Conservation (phyloP, 2,329 filamentous ascomycete species). For the Phyllosticta citribraziliensis region DNA sequence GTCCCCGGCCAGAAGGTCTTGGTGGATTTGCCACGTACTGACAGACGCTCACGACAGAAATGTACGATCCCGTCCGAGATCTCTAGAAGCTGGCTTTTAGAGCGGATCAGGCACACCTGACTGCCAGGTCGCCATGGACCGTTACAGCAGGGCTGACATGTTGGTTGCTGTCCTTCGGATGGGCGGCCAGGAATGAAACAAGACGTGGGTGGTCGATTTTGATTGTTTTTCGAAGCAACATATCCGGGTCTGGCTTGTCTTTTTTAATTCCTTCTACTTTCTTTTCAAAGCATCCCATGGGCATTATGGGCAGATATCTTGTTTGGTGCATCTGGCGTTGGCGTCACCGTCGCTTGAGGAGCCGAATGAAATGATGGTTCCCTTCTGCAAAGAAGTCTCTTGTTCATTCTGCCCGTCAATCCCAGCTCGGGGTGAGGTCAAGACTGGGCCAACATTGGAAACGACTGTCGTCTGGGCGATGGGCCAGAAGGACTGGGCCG, state of each 20-base stretch:
- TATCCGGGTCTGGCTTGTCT: not conserved
- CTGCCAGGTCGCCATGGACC: not conserved
- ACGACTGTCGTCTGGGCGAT: not conserved
- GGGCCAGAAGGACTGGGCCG: not conserved
- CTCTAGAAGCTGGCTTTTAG: not conserved
- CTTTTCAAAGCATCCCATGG: not conserved
- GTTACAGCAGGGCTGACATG: not conserved
- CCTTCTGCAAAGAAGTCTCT: not conserved
- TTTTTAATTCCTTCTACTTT: not conserved
- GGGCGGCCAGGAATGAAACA: not conserved
- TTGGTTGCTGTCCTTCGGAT: not conserved
- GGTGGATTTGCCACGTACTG: not conserved
- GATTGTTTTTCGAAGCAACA: not conserved
- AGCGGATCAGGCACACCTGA: not conserved
- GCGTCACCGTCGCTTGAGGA: not conserved
- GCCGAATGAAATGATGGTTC: not conserved
- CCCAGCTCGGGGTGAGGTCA: not conserved
- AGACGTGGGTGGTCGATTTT: not conserved
- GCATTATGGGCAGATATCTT: not conserved
- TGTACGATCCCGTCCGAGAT: conserved; percentile 9
- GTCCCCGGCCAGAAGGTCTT: not conserved
- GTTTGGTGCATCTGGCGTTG: not conserved
- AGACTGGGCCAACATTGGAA: not conserved
- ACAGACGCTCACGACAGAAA: conserved; percentile 1
- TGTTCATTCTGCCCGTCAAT: not conserved